Evolutionary conservation across 768 basidiomycete species (phyloP).

Genomic region (Postia placenta): DNA sequence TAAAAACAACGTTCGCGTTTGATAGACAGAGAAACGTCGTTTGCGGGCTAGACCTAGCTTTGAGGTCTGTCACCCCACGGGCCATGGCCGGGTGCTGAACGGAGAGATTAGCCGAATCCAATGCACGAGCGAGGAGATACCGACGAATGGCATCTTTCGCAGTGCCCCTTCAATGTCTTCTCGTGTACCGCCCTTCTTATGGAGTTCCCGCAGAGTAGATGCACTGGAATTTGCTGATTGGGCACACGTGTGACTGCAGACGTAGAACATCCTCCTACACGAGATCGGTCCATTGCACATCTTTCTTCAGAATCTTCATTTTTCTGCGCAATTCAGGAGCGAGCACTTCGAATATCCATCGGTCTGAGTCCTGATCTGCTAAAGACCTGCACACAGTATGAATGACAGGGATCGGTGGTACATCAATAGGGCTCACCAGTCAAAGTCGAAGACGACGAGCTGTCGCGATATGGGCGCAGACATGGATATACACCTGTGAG

Average conservation of each 20-base stretch:
- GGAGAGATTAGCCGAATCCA: not conserved
- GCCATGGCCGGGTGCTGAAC: conserved; percentile 93
- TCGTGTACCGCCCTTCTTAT: conserved; percentile 60
- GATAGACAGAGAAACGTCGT: conserved; percentile 87
- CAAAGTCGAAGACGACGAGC: conserved; percentile 93
- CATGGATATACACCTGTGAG: conserved; percentile 8
- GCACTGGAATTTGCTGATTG: conserved; percentile 42
- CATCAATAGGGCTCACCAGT: conserved; percentile 62
- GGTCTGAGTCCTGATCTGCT: conserved; percentile 94
- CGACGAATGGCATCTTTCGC: conserved; percentile 79
- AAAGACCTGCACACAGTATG: conserved; percentile 53
- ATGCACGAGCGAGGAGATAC: conserved; percentile 20
- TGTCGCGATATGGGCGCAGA: conserved; percentile 38
- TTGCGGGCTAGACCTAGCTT: conserved; percentile 53
- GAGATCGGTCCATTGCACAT: conserved; percentile 89
- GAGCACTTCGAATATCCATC: conserved; percentile 88
- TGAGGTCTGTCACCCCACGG: conserved; percentile 76
- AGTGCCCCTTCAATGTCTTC: conserved; percentile 77
- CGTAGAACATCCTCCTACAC: conserved; percentile 48
- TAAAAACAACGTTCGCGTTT: conserved; percentile 91
- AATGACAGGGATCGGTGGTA: too few species aligned
- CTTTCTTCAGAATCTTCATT: conserved; percentile 59
- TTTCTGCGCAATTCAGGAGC: conserved; percentile 79
- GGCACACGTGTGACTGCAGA: not conserved
- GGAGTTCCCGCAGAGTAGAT: conserved; percentile 65